Conservation (phyloP, 2,329 filamentous ascomycete genomes). For the Magnaporthiopsis incrustans region DNA sequence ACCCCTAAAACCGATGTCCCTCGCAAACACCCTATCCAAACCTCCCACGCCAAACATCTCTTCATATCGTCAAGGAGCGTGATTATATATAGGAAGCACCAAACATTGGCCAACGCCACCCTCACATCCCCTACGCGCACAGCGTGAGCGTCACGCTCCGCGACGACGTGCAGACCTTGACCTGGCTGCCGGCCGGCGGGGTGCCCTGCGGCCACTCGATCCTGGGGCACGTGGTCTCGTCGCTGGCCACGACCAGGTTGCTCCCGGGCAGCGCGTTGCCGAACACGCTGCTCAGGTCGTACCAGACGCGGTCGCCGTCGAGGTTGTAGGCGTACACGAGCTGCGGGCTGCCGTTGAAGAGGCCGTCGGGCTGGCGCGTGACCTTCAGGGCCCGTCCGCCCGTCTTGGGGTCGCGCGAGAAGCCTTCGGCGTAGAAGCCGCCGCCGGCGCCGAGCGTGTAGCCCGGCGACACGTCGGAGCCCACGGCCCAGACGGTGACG, state of each 20-base stretch:
- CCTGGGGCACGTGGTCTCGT: slow-evolving; percentile 21
- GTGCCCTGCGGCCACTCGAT: slow-evolving; percentile 28
- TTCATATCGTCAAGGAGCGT: background rate
- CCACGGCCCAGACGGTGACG: slow-evolving; percentile 32
- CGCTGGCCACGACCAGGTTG: slow-evolving; percentile 23
- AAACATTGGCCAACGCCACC: background rate
- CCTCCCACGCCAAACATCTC: too few relatives aligned
- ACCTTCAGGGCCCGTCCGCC: slow-evolving; percentile 32
- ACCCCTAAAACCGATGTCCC: too few relatives aligned
- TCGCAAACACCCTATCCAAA: too few relatives aligned
- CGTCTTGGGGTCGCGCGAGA: slow-evolving; percentile 25
- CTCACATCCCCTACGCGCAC: slow-evolving; percentile 18
- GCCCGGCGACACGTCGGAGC: slow-evolving; percentile 19
- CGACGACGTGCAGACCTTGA: slow-evolving; percentile 25
- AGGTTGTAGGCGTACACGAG: slow-evolving; percentile 32
- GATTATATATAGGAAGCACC: background rate
- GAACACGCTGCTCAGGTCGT: slow-evolving; percentile 31
- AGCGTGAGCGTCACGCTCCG: slow-evolving; percentile 28
- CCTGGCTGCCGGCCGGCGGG: slow-evolving; percentile 28
- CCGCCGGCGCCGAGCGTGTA: slow-evolving; percentile 19
- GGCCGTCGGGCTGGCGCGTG: slow-evolving; percentile 24
- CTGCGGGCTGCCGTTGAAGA: slow-evolving; percentile 31
- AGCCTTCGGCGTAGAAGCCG: slow-evolving; percentile 25
- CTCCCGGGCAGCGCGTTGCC: slow-evolving; percentile 28
- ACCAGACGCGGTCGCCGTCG: slow-evolving; percentile 26